A percentile compares a stretch with the other conserved stretches of the same genome.
phyloP scores from a whole-genome alignment of 768 basidiomycete species.

The Tylopilus sp. region DNA sequence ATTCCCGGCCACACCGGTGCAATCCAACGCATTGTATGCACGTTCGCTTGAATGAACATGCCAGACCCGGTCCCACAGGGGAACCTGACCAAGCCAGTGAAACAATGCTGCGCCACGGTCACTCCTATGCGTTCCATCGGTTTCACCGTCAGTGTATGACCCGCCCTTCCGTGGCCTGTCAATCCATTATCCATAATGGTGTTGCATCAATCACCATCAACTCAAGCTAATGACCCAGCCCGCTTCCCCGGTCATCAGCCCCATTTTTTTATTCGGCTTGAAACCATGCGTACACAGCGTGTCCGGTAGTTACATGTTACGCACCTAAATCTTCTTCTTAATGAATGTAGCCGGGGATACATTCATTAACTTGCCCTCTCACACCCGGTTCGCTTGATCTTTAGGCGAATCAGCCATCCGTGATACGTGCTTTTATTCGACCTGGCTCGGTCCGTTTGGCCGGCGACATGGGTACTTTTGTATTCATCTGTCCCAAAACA shows the following conservation, averaged over 20 bases:
- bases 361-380: not conserved
- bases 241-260: not conserved
- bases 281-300: conserved; percentile 15
- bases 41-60: no score
- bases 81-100: not conserved
- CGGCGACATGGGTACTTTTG: not conserved
- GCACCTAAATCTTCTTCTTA: not conserved
- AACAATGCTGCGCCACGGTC: not conserved
- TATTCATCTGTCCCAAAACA: conserved; percentile 6
- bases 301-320: conserved; percentile 4
- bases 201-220: conserved; percentile 2
- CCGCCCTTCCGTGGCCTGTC: not conserved
- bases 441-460: not conserved
- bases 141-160: not conserved
- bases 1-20: no score
- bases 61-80: not conserved
- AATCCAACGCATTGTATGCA: not conserved
- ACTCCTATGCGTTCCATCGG: not conserved
- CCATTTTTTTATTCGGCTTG: not conserved
- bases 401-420: not conserved
- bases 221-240: conserved; percentile 1
- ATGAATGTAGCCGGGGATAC: not conserved
- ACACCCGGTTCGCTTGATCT: not conserved
- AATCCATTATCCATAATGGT: not conserved
- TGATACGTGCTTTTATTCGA: not conserved